These are phyloP conservation scores for Stagonosporopsis vannaccii DNA, from an alignment of 2,329 filamentous ascomycete genomes.

Conservation along the genomic window DNA sequence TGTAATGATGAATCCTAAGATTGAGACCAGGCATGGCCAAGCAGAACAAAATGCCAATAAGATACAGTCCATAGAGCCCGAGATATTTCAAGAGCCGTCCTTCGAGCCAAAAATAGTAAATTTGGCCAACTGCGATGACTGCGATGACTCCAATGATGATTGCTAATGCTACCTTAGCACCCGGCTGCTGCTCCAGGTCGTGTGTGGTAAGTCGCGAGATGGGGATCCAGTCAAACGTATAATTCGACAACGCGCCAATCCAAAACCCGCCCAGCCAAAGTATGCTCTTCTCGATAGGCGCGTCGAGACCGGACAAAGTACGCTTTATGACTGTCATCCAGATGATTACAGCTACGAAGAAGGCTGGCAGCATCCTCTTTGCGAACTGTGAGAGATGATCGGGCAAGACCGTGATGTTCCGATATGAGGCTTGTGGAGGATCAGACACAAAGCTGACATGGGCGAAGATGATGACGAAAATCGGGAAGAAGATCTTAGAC, in stretches of 20 bases:
- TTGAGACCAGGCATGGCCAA: slow-evolving; percentile 76
- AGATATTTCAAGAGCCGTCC: slow-evolving; percentile 80
- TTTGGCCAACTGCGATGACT: slow-evolving; percentile 73
- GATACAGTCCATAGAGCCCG: slow-evolving; percentile 75
- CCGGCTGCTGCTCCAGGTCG: slow-evolving; percentile 87
- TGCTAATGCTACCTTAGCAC: slow-evolving; percentile 80
- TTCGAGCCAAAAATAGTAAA: slow-evolving; percentile 87
- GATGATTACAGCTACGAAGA: slow-evolving; percentile 84
- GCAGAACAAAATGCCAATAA: slow-evolving; percentile 70
- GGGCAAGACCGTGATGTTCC: slow-evolving; percentile 55
- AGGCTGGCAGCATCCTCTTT: slow-evolving; percentile 82
- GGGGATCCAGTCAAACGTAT: slow-evolving; percentile 92
- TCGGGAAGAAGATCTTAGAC: slow-evolving; percentile 78
- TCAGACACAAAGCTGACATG: slow-evolving; percentile 90
- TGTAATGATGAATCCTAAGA: slow-evolving; percentile 82
- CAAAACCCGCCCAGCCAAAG: slow-evolving; percentile 90
- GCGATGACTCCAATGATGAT: slow-evolving; percentile 76
- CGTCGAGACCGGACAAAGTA: slow-evolving; percentile 73
- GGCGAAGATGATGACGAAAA: slow-evolving; percentile 83
- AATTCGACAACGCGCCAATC: slow-evolving; percentile 90
- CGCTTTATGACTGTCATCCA: slow-evolving; percentile 82
- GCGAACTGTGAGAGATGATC: slow-evolving; percentile 64
- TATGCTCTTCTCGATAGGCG: slow-evolving; percentile 86
- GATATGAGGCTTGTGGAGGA: slow-evolving; percentile 71
- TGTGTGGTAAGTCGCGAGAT: slow-evolving; percentile 87